Evolutionary conservation across 2,329 filamentous ascomycete genomes (phyloP).

Genomic region (Emergomyces orientalis): DNA sequence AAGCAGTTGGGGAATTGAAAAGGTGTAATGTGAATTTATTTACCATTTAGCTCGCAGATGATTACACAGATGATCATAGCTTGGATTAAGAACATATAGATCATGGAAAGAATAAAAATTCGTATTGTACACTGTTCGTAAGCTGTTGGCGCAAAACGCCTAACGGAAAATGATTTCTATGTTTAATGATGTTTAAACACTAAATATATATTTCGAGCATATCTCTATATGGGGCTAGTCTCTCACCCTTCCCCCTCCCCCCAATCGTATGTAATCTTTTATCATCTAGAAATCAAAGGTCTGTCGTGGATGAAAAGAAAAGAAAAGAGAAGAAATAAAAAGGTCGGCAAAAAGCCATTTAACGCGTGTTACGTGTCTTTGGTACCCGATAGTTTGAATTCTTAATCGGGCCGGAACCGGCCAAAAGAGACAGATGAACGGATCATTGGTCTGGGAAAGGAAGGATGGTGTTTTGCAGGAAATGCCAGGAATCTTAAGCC

Average conservation of each 20-base stretch:
- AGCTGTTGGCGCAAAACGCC: too few relatives aligned
- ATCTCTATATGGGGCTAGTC: too few relatives aligned
- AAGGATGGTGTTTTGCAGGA: too few relatives aligned
- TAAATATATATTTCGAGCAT: too few relatives aligned
- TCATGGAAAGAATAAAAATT: too few relatives aligned
- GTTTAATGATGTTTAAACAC: too few relatives aligned
- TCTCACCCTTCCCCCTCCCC: too few relatives aligned
- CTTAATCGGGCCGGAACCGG: background rate
- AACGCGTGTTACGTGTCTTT: background rate
- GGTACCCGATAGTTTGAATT: background rate
- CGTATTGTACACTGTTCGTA: too few relatives aligned
- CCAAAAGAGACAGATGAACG: background rate
- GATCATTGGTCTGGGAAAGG: background rate
- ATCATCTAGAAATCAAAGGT: background rate
- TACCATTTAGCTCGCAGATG: background rate
- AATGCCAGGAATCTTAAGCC: too few relatives aligned
- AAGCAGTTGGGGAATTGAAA: conserved; percentile 4
- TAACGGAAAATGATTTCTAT: too few relatives aligned
- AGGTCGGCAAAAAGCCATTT: background rate
- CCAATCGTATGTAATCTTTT: background rate
- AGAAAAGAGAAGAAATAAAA: background rate
- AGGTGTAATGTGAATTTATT: background rate
- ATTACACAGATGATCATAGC: too few relatives aligned
- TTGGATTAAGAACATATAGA: too few relatives aligned
- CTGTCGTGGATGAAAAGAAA: background rate